Evolutionary conservation across 1,284 basidiomycete genomes (phyloP).

Genomic region (Anthracocystis panici-leucophaei): DNA sequence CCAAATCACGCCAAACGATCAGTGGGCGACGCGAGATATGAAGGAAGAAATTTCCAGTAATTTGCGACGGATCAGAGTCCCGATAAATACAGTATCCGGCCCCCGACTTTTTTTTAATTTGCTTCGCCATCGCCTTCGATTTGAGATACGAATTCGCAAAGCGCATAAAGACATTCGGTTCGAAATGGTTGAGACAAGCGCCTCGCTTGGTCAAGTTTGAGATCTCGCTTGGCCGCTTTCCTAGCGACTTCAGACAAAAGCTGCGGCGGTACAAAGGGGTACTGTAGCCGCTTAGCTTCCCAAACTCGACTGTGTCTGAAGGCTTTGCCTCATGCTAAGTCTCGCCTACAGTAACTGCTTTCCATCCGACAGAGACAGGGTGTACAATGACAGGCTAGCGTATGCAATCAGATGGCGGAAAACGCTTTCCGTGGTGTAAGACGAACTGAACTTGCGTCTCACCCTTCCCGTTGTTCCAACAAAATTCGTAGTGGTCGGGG

Average conservation of each 20-base stretch:
- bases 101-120: background rate
- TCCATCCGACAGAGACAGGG: background rate
- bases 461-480: background rate
- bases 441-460: background rate
- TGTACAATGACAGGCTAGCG: background rate
- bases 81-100: background rate
- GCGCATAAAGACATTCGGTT: too few species aligned
- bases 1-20: background rate
- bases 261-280: background rate
- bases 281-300: background rate
- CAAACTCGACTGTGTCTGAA: background rate
- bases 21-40: background rate
- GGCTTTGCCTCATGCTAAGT: background rate
- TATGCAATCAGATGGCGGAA: background rate
- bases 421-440: background rate
- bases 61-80: background rate
- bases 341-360: background rate
- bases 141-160: background rate
- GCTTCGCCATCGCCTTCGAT: background rate
- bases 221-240: conserved; percentile 2
- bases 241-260: background rate
- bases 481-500: background rate
- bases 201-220: conserved; percentile 1
- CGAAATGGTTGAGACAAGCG: background rate
- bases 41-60: conserved; percentile 3